Percentiles rank a stretch among this genome's conserved stretches.
Conservation (phyloP, 345 rosid genomes). For the Salix koriyanagi region DNA sequence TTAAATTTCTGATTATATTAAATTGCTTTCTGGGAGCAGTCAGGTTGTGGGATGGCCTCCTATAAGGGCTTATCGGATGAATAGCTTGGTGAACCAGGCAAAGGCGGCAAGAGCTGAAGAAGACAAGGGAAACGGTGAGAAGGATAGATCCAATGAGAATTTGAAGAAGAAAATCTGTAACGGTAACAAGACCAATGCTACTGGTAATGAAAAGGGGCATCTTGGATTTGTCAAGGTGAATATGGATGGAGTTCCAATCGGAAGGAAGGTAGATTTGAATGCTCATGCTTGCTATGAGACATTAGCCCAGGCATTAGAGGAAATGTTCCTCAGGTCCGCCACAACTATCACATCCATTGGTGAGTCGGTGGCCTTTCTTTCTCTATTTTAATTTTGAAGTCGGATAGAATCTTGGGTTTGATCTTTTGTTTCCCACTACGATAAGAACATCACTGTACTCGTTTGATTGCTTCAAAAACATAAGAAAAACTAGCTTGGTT, state of each 20-base stretch:
- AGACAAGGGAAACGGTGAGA: conserved; percentile 38
- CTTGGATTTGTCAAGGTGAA: conserved; percentile 58
- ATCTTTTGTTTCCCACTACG: not conserved
- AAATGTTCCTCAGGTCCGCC: conserved; percentile 27
- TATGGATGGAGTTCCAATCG: conserved; percentile 65
- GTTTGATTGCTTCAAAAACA: not conserved
- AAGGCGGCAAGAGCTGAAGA: conserved; percentile 41
- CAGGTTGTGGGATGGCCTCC: conserved; percentile 41
- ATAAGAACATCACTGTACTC: not conserved
- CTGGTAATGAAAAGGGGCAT: conserved; percentile 42
- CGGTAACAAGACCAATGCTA: conserved; percentile 16
- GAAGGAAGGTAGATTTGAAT: conserved; percentile 57
- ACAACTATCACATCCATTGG: conserved; percentile 3
- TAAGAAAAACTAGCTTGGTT: not conserved
- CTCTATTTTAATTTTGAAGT: not conserved
- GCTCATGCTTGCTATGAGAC: conserved; percentile 29
- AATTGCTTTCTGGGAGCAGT: conserved; percentile 21
- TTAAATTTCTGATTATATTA: not conserved
- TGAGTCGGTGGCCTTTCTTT: not conserved
- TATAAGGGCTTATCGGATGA: conserved; percentile 26
- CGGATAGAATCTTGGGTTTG: not conserved
- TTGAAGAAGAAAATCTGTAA: conserved; percentile 40
- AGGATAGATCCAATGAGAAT: conserved; percentile 49
- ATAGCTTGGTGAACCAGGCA: conserved; percentile 26
- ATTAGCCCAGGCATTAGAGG: conserved; percentile 20